Conservation (phyloP, 306 rosid species). For the Inga oerstediana region DNA sequence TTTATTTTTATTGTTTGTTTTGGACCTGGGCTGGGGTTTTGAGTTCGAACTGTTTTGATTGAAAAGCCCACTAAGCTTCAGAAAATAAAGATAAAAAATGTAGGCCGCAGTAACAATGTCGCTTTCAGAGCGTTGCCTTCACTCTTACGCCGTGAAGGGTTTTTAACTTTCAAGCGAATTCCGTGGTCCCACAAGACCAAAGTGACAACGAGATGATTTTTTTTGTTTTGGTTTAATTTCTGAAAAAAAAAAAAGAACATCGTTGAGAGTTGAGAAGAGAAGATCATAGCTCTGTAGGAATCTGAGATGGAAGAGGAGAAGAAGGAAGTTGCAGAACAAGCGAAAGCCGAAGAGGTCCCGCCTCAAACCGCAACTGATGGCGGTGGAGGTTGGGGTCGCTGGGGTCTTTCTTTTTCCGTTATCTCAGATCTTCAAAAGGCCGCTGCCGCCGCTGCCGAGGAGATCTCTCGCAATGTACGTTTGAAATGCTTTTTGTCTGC, state of each 20-base stretch:
- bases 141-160: not conserved
- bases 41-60: not conserved
- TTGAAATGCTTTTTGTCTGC: not conserved
- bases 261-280: not conserved
- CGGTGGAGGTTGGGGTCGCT: slow-evolving; percentile 67
- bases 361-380: slow-evolving; percentile 22
- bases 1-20: not conserved
- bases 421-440: slow-evolving; percentile 73
- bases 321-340: slow-evolving; percentile 29
- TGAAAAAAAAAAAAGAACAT: not conserved
- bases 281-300: not conserved
- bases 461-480: slow-evolving; percentile 72
- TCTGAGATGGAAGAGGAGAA: slow-evolving; percentile 53
- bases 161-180: not conserved
- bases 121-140: not conserved
- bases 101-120: not conserved
- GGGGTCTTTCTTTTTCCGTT: slow-evolving; percentile 67
- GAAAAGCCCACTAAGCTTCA: not conserved
- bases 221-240: not conserved
- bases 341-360: slow-evolving; percentile 23
- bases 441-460: slow-evolving; percentile 47
- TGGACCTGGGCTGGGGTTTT: not conserved
- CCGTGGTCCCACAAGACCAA: not conserved
- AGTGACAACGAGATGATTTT: not conserved
- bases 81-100: not conserved